Evolutionary conservation across 140 eudicot genomes (phyloP).

Genomic region (Anethum foeniculum): DNA sequence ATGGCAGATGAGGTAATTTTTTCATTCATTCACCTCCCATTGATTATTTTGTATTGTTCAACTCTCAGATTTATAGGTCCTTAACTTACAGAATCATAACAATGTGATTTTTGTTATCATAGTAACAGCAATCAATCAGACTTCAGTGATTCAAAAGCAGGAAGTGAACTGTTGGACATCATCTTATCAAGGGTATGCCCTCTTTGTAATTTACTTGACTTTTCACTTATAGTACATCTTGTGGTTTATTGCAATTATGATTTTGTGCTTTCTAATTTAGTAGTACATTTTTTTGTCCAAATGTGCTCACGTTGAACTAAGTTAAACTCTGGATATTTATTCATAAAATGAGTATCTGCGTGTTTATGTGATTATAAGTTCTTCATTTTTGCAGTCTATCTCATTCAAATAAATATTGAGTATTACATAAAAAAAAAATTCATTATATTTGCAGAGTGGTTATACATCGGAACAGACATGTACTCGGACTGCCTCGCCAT

Average conservation of each 20-base stretch:
- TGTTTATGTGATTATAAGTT: background rate
- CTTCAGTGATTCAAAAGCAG: constrained; percentile 57
- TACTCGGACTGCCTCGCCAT: constrained; percentile 68
- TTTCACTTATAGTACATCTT: background rate
- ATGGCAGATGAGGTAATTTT: constrained; percentile 64
- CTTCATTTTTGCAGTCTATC: background rate
- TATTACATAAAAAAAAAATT: background rate
- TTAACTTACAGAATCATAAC: background rate
- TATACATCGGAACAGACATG: constrained; percentile 52
- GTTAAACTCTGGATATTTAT: background rate
- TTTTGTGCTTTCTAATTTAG: background rate
- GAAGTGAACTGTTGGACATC: constrained; percentile 79
- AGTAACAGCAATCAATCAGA: constrained; percentile 58
- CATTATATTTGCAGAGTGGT: constrained; percentile 41
- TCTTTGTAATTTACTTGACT: background rate
- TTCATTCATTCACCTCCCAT: background rate
- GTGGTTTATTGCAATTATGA: background rate
- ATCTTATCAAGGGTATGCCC: constrained; percentile 63
- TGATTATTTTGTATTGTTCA: background rate
- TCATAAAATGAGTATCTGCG: background rate
- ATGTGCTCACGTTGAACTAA: background rate
- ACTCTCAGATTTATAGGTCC: background rate
- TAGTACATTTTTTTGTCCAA: background rate
- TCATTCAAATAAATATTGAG: background rate
- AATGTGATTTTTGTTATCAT: background rate